phyloP scores from a whole-genome alignment of 768 basidiomycete genomes.

The Tulasnella sp. region DNA sequence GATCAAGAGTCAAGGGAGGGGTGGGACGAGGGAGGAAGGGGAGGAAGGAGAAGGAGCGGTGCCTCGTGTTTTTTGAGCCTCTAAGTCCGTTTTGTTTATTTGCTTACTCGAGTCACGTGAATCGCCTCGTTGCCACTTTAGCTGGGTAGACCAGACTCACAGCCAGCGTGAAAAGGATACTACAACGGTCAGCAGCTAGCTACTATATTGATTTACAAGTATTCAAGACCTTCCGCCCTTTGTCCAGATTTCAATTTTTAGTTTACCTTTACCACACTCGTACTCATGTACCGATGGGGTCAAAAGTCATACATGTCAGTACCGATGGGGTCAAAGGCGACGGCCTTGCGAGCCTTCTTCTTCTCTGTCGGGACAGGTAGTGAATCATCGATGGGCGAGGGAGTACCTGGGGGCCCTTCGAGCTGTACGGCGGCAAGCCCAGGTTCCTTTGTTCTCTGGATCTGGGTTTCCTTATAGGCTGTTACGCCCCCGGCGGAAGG shows the following conservation, averaged over 20 bases:
- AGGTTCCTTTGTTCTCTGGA: not conserved
- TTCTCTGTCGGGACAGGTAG: slow-evolving; percentile 18
- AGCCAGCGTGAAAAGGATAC: no score
- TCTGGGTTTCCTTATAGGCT: not conserved
- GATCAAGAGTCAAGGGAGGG: not conserved
- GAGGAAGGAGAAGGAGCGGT: not conserved
- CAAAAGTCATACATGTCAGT: slow-evolving; percentile 70
- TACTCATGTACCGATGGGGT: slow-evolving; percentile 18
- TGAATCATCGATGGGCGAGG: not conserved
- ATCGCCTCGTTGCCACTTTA: no score
- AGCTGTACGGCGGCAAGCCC: not conserved
- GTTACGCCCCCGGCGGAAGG: slow-evolving; percentile 25
- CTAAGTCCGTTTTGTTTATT: not conserved
- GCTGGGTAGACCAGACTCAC: no score
- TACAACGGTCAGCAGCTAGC: no score
- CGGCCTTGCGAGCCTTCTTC: slow-evolving; percentile 46
- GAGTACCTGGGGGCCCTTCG: not conserved
- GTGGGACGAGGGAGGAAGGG: not conserved
- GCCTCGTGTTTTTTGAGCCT: not conserved
- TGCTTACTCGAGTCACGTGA: no score
- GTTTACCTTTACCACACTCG: not conserved
- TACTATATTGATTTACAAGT: no score
- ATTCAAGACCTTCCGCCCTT: no score
- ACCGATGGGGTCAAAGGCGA: slow-evolving; percentile 55
- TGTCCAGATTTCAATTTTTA: no score